Conservation (phyloP, 116 monocot genomes). For the Dioscorea cayenensis region DNA sequence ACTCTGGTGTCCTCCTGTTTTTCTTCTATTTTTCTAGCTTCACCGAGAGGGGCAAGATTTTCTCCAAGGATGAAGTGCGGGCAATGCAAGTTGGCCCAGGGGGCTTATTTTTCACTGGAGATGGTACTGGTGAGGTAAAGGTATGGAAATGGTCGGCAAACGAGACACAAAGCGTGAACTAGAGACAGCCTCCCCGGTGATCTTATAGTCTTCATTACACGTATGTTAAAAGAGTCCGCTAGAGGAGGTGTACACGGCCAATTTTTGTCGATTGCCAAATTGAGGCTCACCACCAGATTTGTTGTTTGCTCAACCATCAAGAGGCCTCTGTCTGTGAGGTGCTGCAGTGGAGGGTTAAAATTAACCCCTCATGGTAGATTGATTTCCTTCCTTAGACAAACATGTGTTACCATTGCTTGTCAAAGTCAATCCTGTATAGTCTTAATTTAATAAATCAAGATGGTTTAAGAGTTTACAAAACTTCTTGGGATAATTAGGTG, state of each 20-base stretch:
- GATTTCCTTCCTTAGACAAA: background rate
- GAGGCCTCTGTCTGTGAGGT: background rate
- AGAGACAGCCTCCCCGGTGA: background rate
- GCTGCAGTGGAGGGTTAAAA: background rate
- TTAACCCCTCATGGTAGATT: background rate
- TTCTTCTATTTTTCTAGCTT: constrained; percentile 24
- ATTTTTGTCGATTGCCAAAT: background rate
- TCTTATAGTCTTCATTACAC: background rate
- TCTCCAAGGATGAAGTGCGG: constrained; percentile 47
- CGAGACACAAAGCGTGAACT: background rate
- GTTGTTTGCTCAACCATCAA: background rate
- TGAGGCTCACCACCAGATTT: background rate
- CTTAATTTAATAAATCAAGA: background rate
- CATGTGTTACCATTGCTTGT: background rate
- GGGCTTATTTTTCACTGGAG: constrained; percentile 61
- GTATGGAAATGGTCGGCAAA: constrained; percentile 43
- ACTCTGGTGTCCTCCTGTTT: background rate
- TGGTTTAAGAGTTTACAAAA: too few relatives aligned
- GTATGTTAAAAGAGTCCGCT: background rate
- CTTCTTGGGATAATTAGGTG: too few relatives aligned
- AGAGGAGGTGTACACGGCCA: background rate
- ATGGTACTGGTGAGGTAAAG: constrained; percentile 46
- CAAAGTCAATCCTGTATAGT: background rate
- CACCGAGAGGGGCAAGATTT: constrained; percentile 46
- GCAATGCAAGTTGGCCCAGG: constrained; percentile 43